Percentiles rank a stretch among this genome's conserved stretches.
Evolutionary conservation across 208 protist genomes (phyloP).

Genomic region (Trypanosoma cruzi): DNA sequence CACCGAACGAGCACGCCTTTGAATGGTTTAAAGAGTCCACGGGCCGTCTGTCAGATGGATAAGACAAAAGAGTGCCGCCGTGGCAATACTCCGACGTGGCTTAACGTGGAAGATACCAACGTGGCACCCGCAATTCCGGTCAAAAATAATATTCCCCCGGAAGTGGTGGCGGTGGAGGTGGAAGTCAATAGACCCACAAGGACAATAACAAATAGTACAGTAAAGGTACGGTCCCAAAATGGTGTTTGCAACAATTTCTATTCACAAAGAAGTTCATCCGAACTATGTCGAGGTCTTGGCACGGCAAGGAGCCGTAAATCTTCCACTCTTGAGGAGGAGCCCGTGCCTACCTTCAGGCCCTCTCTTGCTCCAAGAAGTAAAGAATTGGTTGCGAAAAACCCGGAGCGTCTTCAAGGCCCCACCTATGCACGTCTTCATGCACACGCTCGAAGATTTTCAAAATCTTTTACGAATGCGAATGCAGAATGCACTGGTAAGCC

Average conservation of each 20-base stretch:
- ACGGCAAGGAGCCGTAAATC: not conserved
- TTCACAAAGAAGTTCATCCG: conserved; percentile 2
- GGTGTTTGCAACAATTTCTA: too few species aligned
- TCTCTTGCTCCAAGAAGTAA: conserved; percentile 19
- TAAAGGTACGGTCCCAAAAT: not conserved
- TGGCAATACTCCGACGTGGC: not conserved
- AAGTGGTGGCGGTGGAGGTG: conserved; percentile 2
- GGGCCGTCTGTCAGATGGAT: not conserved
- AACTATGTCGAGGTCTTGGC: not conserved
- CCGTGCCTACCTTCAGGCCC: conserved; percentile 14
- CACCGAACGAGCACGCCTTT: not conserved
- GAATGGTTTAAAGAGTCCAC: not conserved
- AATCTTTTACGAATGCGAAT: not conserved
- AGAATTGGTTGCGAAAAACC: conserved; percentile 1
- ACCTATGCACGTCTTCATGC: conserved; percentile 20
- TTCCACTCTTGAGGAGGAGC: not conserved
- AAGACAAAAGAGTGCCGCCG: not conserved
- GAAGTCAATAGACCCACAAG: not conserved
- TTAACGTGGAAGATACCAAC: not conserved
- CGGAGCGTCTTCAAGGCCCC: not conserved
- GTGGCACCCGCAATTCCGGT: not conserved
- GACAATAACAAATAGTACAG: not conserved
- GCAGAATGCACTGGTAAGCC: conserved; percentile 5
- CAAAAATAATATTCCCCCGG: not conserved
- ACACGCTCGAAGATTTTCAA: not conserved